A percentile compares a stretch with the other conserved stretches of the same genome.
Conservation (phyloP, 805 yeast genomes). For the Wickerhamiella parazyma region DNA sequence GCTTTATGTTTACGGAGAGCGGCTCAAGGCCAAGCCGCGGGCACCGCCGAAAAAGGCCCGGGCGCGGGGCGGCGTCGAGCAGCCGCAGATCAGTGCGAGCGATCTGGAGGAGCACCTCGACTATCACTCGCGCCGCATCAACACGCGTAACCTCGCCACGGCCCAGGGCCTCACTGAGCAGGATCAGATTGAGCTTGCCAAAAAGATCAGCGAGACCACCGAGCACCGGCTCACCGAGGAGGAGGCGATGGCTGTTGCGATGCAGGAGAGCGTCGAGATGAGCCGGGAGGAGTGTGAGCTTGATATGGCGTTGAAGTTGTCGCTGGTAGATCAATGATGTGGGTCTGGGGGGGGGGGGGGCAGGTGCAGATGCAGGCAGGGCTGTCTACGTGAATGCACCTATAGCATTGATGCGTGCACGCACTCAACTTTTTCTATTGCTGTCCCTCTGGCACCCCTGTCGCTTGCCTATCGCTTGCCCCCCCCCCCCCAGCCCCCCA, state of each 20-base stretch:
- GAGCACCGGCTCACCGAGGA: not conserved
- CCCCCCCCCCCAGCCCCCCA: no score
- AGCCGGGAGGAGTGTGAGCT: constrained; percentile 13
- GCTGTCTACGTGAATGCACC: no score
- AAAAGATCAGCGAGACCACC: constrained; percentile 19
- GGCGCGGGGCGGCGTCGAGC: not conserved
- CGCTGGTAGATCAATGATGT: constrained; percentile 4
- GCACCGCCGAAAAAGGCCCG: not conserved
- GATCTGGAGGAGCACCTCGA: constrained; percentile 1
- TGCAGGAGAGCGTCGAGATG: not conserved
- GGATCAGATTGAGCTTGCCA: constrained; percentile 24
- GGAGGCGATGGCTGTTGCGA: constrained; percentile 2
- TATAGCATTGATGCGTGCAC: no score
- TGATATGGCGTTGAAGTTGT: constrained; percentile 13
- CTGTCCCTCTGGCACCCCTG: no score
- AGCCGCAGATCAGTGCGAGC: not conserved
- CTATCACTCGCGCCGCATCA: constrained; percentile 3
- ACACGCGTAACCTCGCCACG: not conserved
- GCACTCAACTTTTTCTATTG: no score
- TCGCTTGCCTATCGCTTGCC: no score
- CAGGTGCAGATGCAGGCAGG: no score
- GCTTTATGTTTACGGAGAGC: not conserved
- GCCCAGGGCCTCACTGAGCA: constrained; percentile 20
- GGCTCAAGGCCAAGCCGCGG: not conserved
- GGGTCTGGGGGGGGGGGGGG: no score